phyloP scores from a whole-genome alignment of 2,329 filamentous ascomycete genomes.

The Alternaria consortialis region DNA sequence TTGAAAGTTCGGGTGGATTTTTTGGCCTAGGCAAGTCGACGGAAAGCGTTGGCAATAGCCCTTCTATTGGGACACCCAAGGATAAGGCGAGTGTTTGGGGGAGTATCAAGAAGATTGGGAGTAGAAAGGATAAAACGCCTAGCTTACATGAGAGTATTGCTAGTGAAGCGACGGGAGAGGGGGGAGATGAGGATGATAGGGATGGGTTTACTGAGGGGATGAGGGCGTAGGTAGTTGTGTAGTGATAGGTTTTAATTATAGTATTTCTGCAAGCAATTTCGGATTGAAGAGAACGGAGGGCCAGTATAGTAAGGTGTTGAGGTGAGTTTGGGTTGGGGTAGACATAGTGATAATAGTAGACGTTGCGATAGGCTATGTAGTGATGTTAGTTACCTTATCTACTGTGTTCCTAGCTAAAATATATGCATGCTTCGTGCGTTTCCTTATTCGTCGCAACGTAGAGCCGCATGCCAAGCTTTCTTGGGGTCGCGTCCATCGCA shows the following conservation, averaged over 20 bases:
- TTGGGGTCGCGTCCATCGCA: slow-evolving; percentile 1
- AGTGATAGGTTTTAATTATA: no score
- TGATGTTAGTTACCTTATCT: no score
- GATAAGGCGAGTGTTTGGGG: slow-evolving; percentile 54
- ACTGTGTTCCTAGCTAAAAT: no score
- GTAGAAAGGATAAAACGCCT: slow-evolving; percentile 56
- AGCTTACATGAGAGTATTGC: slow-evolving; percentile 58
- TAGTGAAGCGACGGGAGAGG: slow-evolving; percentile 48
- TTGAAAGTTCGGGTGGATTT: slow-evolving; percentile 30
- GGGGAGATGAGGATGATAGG: slow-evolving; percentile 45
- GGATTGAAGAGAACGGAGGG: no score
- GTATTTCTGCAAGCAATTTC: no score
- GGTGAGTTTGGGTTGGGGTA: no score
- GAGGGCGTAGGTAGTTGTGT: background rate
- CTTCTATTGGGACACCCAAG: slow-evolving; percentile 50
- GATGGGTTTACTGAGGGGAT: background rate
- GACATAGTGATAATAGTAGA: no score
- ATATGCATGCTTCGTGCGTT: no score
- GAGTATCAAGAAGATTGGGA: slow-evolving; percentile 55
- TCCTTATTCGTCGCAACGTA: no score
- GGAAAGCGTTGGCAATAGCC: slow-evolving; percentile 46
- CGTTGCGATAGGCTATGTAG: no score
- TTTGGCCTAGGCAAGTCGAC: slow-evolving; percentile 37
- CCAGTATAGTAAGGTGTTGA: background rate
- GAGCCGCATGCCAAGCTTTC: slow-evolving; percentile 23